These are phyloP conservation scores for Aspergillus costaricaensis DNA, from an alignment of 2,329 filamentous ascomycete species.

Conservation along the genomic window DNA sequence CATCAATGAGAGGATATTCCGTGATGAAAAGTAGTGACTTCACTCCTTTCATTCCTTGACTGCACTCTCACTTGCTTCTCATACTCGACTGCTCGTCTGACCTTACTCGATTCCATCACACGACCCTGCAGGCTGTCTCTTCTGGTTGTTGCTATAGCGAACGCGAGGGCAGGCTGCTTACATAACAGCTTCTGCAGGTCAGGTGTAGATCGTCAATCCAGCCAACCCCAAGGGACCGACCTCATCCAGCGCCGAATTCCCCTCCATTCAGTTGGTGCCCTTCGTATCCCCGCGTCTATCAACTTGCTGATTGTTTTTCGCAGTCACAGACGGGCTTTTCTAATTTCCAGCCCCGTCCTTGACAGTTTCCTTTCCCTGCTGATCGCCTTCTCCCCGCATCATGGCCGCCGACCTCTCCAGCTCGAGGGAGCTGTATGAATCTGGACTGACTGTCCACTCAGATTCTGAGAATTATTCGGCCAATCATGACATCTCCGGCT, in stretches of 20 bases:
- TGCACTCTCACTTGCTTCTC: not conserved
- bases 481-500: slow-evolving; percentile 39
- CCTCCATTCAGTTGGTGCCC: not conserved
- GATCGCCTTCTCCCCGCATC: slow-evolving; percentile 12
- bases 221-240: slow-evolving; percentile 2
- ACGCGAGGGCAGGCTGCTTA: slow-evolving; percentile 15
- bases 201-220: slow-evolving; percentile 11
- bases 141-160: not conserved
- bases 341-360: not conserved
- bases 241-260: not conserved
- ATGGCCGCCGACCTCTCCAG: slow-evolving; percentile 37
- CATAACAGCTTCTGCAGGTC: slow-evolving; percentile 15
- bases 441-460: slow-evolving; percentile 49
- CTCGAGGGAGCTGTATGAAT: slow-evolving; percentile 45
- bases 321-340: not conserved
- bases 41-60: not conserved
- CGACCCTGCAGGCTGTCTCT: not conserved
- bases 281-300: not conserved
- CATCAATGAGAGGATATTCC: not conserved
- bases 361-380: slow-evolving; percentile 1
- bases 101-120: not conserved
- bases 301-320: not conserved
- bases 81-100: not conserved
- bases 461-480: slow-evolving; percentile 52
- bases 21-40: not conserved